Evolutionary conservation across 2,329 filamentous ascomycete species (phyloP), one percentile per base, ranked within the genome.

Genomic region (Beauveria sp.): DNA sequence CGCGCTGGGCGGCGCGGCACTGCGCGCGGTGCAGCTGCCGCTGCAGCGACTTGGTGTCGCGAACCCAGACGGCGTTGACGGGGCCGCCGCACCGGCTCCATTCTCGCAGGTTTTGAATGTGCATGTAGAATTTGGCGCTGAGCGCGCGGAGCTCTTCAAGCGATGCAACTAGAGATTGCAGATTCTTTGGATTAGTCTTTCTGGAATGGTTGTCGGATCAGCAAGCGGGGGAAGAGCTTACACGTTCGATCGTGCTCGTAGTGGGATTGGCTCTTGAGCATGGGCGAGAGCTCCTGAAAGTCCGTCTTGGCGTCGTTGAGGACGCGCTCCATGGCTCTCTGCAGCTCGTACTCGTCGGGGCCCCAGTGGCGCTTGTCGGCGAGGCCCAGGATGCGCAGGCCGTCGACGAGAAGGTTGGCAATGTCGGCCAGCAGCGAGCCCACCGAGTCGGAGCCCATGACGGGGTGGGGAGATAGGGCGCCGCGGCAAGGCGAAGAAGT

Each of bases 361-460:
- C 79, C 81, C 83, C 83, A 86, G 64, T 80, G 79, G 50, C 78
- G 77, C 72, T 84, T 85, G 71, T 86, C 83, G 67, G 82, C 79
- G 66, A 83, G 77, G 73, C 76, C 76, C 68, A 86, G 74, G 66
- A 80, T 80, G 68, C 81, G 81, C 66, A 84, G 72, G 63, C 77
- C 78, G 65, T 84, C 80, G 68, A 76, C 76, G 67, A 85, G 71
- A 58, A 79, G 75, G 64, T 76, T 80, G 67, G 83, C 83, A 71
- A 85, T 83, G 72, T 76, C 76, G 69, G 82, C 82, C 70, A 86
- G 80, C 69, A 85, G 77, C 66, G 79, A 78, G 68, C 83, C 83
- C 69, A 86, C 81, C 55, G 82, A 82, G 70, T 83, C 79, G 55
- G 31, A 40, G 48, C 48, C 53, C 54, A 49, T 57, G n/a, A 8